These are phyloP conservation scores for Irpex sp. DNA, from an alignment of 1,284 basidiomycete genomes.

Conservation along the genomic window DNA sequence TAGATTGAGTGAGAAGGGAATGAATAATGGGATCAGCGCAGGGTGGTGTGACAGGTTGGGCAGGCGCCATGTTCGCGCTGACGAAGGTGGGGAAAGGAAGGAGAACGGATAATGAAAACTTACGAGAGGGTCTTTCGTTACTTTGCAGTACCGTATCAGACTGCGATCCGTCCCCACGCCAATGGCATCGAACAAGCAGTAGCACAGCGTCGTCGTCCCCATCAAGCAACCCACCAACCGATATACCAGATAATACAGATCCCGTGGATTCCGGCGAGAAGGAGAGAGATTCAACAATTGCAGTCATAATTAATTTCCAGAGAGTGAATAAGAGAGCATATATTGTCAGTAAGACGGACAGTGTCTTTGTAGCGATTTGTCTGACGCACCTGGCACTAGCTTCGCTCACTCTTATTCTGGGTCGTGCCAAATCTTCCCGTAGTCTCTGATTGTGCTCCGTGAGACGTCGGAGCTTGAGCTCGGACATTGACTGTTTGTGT, in stretches of 20 bases:
- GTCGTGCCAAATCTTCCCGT: slow-evolving; percentile 85
- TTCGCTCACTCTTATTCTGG: slow-evolving; percentile 87
- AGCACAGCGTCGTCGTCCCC: neutral
- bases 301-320: neutral
- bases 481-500: slow-evolving; percentile 87
- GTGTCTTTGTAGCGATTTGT: slow-evolving; percentile 8
- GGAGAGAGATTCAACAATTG: neutral
- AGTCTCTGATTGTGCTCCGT: slow-evolving; percentile 92
- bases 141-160: slow-evolving; percentile 89
- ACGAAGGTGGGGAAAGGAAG: neutral
- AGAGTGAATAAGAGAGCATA: neutral
- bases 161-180: slow-evolving; percentile 34
- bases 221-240: neutral
- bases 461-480: slow-evolving; percentile 91
- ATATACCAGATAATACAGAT: neutral
- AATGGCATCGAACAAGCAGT: neutral
- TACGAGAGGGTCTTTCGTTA: slow-evolving; percentile 85
- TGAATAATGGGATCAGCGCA: neutral
- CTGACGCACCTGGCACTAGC: slow-evolving; percentile 79
- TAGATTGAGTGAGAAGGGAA: neutral
- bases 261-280: neutral
- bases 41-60: neutral
- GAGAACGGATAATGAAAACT: slow-evolving; percentile 26
- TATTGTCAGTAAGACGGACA: neutral
- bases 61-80: neutral